Base-by-base conservation (phyloP, 2,329 filamentous ascomycete species). In the Verticillium isaacii region DNA sequence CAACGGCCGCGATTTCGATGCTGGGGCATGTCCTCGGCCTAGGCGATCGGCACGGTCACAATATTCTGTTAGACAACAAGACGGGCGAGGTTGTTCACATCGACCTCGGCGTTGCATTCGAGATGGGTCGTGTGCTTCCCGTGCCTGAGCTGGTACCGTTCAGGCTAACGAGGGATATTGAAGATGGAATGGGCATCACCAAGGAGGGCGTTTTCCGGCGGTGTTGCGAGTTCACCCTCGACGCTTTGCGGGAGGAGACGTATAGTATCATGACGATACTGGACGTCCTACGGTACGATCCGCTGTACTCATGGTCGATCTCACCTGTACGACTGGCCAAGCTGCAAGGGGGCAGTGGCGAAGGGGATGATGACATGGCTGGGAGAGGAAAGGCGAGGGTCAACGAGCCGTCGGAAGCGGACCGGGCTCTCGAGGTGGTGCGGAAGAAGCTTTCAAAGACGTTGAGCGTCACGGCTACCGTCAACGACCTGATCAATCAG, bases 221-320 rank as follows among this genome's bases (percentile, higher is more conserved):
- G n/a, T 98, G 94, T 76, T 99, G 95, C 74, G 96, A 99, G 73
- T 98, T 98, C 73, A 98, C 93, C 0, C 85, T 99, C 36, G 93
- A 97, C 65, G 93, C 96, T 1, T 80, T 99, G 39, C 89, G 95
- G n/a, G 91, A 96, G 69, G 95, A 99, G 73, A 91, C 91, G 14
- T 96, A 97, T 73, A 93, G 90, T 55, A 99, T 99, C 78, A 98
- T 97, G 93, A 98, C 95, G 0, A 93, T 99, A 60, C 86, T 99
- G 23, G 96, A 99, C 71, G 96, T 99, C 25, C 80, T 99, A 63
- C 90, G 96, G n/a, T 98, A 97, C 75, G 95, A 99, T 80, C 96
- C 95, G 1, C 79, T 99, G 64, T 96, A 98, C 74, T 95, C 88
- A 64, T 99, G 95, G 95, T 94, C 92, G 39, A 88, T 97, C 61